Percentiles rank a stretch among this genome's conserved stretches.
Conservation (phyloP, 1,284 basidiomycete species). For the Xanthoconium separans region DNA sequence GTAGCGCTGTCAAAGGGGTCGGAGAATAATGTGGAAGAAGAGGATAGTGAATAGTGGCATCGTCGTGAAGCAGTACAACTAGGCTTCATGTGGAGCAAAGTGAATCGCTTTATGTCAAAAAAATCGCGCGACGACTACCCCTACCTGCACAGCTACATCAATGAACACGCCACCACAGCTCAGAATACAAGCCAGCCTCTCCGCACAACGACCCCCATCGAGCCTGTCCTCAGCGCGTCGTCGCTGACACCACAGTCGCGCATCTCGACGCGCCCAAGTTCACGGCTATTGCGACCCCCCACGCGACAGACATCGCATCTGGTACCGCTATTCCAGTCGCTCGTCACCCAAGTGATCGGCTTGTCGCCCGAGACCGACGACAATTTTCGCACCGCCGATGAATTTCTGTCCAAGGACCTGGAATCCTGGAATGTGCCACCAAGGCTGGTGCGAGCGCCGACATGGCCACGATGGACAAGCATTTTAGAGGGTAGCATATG, state of each 20-base stretch:
- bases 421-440: slow-evolving; percentile 47
- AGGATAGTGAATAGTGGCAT: slow-evolving; percentile 41
- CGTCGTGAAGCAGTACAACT: slow-evolving; percentile 45
- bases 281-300: slow-evolving; percentile 45
- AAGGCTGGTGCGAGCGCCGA: slow-evolving; percentile 58
- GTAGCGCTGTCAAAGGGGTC: background rate
- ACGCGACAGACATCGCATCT: slow-evolving; percentile 49
- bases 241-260: slow-evolving; percentile 50
- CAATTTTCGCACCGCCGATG: slow-evolving; percentile 49
- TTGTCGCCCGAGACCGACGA: slow-evolving; percentile 38
- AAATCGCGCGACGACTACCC: no score
- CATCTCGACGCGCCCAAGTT: slow-evolving; percentile 50
- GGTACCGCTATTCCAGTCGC: slow-evolving; percentile 49
- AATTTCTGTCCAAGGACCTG: slow-evolving; percentile 51
- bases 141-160: no score
- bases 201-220: slow-evolving; percentile 36
- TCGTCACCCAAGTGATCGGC: slow-evolving; percentile 55
- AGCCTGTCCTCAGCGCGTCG: slow-evolving; percentile 35
- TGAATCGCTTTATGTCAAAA: no score
- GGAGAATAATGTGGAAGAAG: slow-evolving; percentile 39
- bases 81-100: no score
- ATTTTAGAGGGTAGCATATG: slow-evolving; percentile 58
- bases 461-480: slow-evolving; percentile 51
- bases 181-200: no score
- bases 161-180: no score